These are phyloP conservation scores for Endocladia muricata DNA, from an alignment of 31 red algal species.

Conservation along the genomic window DNA sequence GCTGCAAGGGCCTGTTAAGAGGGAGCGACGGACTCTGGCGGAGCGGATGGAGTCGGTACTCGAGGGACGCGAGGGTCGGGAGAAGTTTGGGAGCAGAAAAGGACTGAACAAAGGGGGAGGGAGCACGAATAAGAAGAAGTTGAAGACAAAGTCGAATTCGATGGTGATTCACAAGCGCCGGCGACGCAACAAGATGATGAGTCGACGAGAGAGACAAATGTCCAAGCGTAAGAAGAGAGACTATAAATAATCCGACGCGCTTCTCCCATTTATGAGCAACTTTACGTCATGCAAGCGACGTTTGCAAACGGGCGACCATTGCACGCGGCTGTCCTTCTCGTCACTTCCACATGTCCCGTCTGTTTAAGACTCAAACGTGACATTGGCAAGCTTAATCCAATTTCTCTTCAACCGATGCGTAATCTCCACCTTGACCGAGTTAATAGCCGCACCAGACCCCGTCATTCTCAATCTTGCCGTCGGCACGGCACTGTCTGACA, in stretches of 20 bases:
- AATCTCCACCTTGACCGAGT: conserved; percentile 96
- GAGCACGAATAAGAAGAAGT: conserved; percentile 69
- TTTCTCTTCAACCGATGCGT: conserved; percentile 82
- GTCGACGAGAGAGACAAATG: conserved; percentile 52
- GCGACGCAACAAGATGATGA: conserved; percentile 17
- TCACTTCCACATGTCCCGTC: too few relatives aligned
- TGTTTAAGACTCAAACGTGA: conserved; percentile 59
- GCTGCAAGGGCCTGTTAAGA: conserved; percentile 33
- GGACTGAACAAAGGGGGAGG: conserved; percentile 73
- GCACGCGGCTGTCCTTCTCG: too few relatives aligned
- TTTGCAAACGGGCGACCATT: too few relatives aligned
- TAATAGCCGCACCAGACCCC: conserved; percentile 85
- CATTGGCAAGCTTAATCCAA: conserved; percentile 80
- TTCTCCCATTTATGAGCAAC: too few relatives aligned
- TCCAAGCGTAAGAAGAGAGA: conserved; percentile 55
- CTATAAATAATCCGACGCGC: conserved; percentile 22
- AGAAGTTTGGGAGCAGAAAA: conserved; percentile 57
- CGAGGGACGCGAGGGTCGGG: conserved; percentile 62
- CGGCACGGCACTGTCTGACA: conserved; percentile 59
- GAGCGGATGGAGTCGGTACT: conserved; percentile 72
- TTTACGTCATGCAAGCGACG: too few relatives aligned
- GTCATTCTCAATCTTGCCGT: conserved; percentile 72
- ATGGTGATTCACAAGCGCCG: conserved; percentile 86
- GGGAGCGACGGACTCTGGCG: conserved; percentile 36
- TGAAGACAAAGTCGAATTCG: conserved; percentile 74